Evolutionary conservation across 345 rosid genomes (phyloP).

Genomic region (Noccaea bulbosa): DNA sequence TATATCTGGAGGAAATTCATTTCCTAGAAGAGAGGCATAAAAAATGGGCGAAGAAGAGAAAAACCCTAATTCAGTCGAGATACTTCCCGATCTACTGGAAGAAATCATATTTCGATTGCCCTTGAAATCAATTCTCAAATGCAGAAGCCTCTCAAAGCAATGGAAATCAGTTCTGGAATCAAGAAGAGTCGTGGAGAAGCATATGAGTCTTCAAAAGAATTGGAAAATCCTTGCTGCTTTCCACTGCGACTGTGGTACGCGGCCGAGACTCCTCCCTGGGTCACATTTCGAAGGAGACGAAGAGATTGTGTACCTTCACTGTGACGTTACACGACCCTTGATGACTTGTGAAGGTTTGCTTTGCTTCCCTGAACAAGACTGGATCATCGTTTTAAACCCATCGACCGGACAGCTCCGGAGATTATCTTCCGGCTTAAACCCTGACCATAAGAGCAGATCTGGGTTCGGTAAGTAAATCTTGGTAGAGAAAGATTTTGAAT

Average conservation of each 20-base stretch:
- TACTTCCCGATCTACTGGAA: not conserved
- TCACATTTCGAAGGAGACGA: conserved; percentile 16
- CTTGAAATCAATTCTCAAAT: not conserved
- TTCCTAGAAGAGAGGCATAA: too few species aligned
- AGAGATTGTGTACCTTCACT: conserved; percentile 24
- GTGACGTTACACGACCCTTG: conserved; percentile 6
- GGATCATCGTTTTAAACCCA: conserved; percentile 19
- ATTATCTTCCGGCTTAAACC: conserved; percentile 20
- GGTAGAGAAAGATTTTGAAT: too few species aligned
- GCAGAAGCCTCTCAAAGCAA: not conserved
- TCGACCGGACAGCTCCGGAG: not conserved
- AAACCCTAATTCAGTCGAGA: not conserved
- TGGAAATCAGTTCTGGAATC: conserved; percentile 14
- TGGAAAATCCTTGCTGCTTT: not conserved
- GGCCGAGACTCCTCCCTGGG: not conserved
- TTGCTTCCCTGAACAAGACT: conserved; percentile 8
- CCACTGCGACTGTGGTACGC: conserved; percentile 5
- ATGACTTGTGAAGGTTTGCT: conserved; percentile 22
- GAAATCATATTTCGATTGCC: not conserved
- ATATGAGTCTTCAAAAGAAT: not conserved
- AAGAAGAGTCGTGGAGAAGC: not conserved
- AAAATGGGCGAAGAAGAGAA: not conserved
- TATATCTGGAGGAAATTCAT: too few species aligned
- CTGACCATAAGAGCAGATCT: not conserved
- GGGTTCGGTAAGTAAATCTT: conserved; percentile 1